Conservation (phyloP, 371 early-diverging fungal species). For the Mycotypha africana region DNA sequence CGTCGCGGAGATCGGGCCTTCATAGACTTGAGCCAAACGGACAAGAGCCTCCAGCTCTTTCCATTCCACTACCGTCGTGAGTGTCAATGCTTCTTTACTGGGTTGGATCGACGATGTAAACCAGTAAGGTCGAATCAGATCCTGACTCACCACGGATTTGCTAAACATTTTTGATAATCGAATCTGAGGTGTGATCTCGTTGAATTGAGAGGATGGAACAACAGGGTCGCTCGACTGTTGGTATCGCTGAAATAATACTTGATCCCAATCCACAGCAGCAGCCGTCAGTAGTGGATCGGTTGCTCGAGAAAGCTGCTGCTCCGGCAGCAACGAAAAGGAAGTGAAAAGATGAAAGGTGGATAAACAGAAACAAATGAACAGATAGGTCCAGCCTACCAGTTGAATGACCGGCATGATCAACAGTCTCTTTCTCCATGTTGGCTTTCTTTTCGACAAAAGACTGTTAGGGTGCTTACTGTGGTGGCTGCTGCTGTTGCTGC, state of each 20-base stretch:
- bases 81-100: constrained; percentile 11
- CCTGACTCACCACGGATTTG: constrained; percentile 20
- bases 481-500: too few relatives aligned
- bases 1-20: constrained; percentile 53
- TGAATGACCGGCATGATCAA: constrained; percentile 15
- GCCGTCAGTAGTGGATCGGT: background rate
- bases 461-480: background rate
- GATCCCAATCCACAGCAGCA: constrained; percentile 7
- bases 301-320: too few relatives aligned
- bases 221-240: background rate
- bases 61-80: constrained; percentile 24
- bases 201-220: constrained; percentile 15
- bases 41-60: constrained; percentile 18
- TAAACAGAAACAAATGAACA: constrained; percentile 18
- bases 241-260: constrained; percentile 1
- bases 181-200: constrained; percentile 13
- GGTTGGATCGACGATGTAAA: constrained; percentile 20
- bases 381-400: constrained; percentile 19
- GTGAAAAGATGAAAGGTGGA: constrained; percentile 25
- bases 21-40: constrained; percentile 23
- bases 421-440: constrained; percentile 4
- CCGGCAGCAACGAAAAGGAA: constrained; percentile 9
- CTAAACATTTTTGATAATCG: constrained; percentile 31
- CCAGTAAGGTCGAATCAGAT: constrained; percentile 30
- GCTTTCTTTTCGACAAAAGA: background rate